Conservation (phyloP, 2,329 filamentous ascomycete genomes). For the Conoideocrella luteorostrata region DNA sequence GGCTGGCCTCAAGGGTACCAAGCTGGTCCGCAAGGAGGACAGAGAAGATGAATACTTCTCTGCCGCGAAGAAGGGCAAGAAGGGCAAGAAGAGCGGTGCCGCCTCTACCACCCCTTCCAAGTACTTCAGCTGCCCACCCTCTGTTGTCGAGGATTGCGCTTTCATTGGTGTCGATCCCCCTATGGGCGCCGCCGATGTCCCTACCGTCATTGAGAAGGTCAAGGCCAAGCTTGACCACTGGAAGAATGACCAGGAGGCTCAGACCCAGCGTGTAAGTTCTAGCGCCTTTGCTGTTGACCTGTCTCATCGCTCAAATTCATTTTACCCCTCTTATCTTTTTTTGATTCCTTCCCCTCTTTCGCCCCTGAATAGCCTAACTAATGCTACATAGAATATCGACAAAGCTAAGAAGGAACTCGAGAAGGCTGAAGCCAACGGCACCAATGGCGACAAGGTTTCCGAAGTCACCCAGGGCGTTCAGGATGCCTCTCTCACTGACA, state of each 20-base stretch:
- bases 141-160: conserved; percentile 83
- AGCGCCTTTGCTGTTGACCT: no score
- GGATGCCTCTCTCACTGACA: conserved; percentile 46
- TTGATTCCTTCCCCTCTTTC: no score
- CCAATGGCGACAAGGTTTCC: conserved; percentile 46
- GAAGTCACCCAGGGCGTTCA: conserved; percentile 46
- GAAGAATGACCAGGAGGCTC: conserved; percentile 82
- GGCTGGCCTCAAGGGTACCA: conserved; percentile 77
- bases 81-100: conserved; percentile 60
- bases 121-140: conserved; percentile 77
- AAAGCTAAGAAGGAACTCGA: conserved; percentile 96
- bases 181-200: conserved; percentile 76
- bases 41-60: conserved; percentile 81
- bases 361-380: no score
- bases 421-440: conserved; percentile 42
- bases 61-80: conserved; percentile 80
- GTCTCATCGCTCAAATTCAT: no score
- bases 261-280: conserved; percentile 86
- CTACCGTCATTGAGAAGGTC: conserved; percentile 76
- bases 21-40: conserved; percentile 78
- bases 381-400: conserved; percentile 79
- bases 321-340: no score
- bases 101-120: conserved; percentile 41
- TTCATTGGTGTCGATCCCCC: conserved; percentile 83
- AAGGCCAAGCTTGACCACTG: conserved; percentile 86